Evolutionary conservation across 352 stramenopile species (phyloP), one percentile per base, ranked within the genome.

Genomic region (Phytophthora meadii): DNA sequence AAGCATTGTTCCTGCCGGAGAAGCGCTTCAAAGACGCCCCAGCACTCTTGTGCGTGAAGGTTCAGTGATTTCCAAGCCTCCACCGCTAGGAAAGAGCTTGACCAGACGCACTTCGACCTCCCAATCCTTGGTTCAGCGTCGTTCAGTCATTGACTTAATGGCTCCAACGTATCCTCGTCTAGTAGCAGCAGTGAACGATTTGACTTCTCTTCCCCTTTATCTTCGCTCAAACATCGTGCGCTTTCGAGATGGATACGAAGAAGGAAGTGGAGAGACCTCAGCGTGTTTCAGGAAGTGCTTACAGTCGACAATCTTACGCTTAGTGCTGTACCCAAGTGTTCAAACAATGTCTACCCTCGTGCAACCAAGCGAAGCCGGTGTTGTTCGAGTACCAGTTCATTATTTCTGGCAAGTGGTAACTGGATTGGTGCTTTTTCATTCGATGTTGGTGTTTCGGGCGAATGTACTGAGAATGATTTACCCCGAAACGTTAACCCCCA

Each of bases 341-440:
- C 53, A 67, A 34, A 68, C 37, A 4, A 9, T 74, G 6, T 54
- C 41, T 22, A 72, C 14, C 28, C 72, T 22, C 65, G 45, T 36
- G n/a, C 50, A 39, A 55, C 55, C 5, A 14, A 54, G 8, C 28
- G 54, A 70, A 12, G 49, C 60, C 9, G 83, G 48, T 34, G 65
- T 4, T 47, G 19, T 36, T 14, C 30, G 30, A 36, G 30, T 36
- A 10, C 30, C 30, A 14, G 30, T 36, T 36, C 8, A 12, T 36
- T 36, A 62, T 46, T 24, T 68, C 4, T 68, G 73, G 76, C 59
- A 76, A 15, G 36, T 78, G 5, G 25, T 90, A 8, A 81, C 55
- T 15, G 54, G 66, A 1, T 60, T 90, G 7, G 52, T 87, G 8
- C 40, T 89, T 11, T 87, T 79, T 32, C 82, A 90, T 15, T 19